Evolutionary conservation across 2,329 filamentous ascomycete genomes (phyloP).

Genomic region (Arthrobotrys sinensis): DNA sequence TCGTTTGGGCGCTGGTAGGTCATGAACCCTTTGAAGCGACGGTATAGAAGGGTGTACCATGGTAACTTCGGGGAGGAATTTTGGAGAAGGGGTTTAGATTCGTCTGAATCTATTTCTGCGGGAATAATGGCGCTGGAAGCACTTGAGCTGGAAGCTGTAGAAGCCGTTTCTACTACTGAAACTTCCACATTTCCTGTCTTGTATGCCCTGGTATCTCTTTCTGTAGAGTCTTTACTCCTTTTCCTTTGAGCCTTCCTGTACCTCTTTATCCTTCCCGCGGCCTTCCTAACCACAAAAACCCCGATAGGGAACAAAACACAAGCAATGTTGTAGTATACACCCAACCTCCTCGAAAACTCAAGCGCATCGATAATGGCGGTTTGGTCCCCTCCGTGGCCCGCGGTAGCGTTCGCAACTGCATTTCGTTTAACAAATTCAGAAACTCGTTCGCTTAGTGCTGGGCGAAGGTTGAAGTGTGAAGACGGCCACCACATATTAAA

Average conservation of each 20-base stretch:
- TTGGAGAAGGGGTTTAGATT: slow-evolving; percentile 44
- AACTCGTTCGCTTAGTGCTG: slow-evolving; percentile 45
- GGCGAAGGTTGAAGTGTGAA: slow-evolving; percentile 47
- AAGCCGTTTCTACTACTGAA: slow-evolving; percentile 1
- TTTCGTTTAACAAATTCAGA: slow-evolving; percentile 46
- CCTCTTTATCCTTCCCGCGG: slow-evolving; percentile 20
- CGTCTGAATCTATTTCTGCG: slow-evolving; percentile 21
- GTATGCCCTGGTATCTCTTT: neutral
- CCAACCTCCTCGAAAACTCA: slow-evolving; percentile 36
- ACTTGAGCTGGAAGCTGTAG: slow-evolving; percentile 32
- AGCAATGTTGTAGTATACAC: slow-evolving; percentile 45
- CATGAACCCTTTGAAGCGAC: slow-evolving; percentile 51
- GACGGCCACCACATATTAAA: slow-evolving; percentile 56
- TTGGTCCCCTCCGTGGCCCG: slow-evolving; percentile 8
- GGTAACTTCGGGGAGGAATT: slow-evolving; percentile 5
- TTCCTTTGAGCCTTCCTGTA: slow-evolving; percentile 20
- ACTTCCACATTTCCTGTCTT: slow-evolving; percentile 15
- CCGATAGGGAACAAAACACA: slow-evolving; percentile 45
- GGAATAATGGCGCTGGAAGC: slow-evolving; percentile 20
- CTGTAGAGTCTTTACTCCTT: neutral
- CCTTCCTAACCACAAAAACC: slow-evolving; percentile 39
- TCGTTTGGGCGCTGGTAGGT: slow-evolving; percentile 54
- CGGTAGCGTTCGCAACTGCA: neutral
- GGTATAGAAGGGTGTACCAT: slow-evolving; percentile 47
- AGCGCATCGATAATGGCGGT: slow-evolving; percentile 43